phyloP scores from a whole-genome alignment of 805 yeast genomes.

The Aciculoconidium aculeatum region DNA sequence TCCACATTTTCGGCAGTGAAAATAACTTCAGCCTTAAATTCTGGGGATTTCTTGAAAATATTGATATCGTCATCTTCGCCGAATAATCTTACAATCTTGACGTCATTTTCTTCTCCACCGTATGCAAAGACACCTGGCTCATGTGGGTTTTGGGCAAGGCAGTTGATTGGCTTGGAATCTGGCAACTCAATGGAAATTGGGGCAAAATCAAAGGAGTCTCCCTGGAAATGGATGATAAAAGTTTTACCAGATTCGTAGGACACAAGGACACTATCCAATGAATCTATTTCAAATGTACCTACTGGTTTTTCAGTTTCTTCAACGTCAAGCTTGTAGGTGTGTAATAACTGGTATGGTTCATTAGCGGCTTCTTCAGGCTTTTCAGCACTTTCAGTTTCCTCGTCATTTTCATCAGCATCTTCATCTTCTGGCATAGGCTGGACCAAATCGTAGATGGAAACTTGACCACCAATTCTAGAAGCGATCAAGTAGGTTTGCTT shows the following conservation, averaged over 20 bases:
- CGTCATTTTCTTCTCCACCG: constrained; percentile 84
- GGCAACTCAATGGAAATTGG: constrained; percentile 30
- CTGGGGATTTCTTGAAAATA: constrained; percentile 13
- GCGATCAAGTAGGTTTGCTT: constrained; percentile 34
- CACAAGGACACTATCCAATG: constrained; percentile 29
- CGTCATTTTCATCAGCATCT: constrained; percentile 2
- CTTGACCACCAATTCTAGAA: constrained; percentile 37
- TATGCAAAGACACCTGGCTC: constrained; percentile 55
- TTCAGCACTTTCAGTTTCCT: constrained; percentile 1
- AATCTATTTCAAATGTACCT: constrained; percentile 22
- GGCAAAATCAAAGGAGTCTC: constrained; percentile 21
- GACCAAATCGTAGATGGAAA: constrained; percentile 34
- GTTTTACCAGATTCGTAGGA: constrained; percentile 44
- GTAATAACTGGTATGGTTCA: constrained; percentile 34
- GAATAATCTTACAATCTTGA: constrained; percentile 42
- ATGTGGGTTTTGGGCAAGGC: constrained; percentile 44
- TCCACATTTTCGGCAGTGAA: constrained; percentile 82
- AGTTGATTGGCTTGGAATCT: constrained; percentile 40
- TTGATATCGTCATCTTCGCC: constrained; percentile 15
- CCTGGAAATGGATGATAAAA: constrained; percentile 32
- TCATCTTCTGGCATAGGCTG: constrained; percentile 11
- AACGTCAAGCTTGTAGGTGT: constrained; percentile 21
- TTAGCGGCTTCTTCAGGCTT: constrained; percentile 30
- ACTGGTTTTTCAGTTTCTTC: constrained; percentile 25
- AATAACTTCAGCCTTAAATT: constrained; percentile 22